phyloP scores from a whole-genome alignment of 2,329 filamentous ascomycete genomes.

The Immersiporthe knoxdaviesiana region DNA sequence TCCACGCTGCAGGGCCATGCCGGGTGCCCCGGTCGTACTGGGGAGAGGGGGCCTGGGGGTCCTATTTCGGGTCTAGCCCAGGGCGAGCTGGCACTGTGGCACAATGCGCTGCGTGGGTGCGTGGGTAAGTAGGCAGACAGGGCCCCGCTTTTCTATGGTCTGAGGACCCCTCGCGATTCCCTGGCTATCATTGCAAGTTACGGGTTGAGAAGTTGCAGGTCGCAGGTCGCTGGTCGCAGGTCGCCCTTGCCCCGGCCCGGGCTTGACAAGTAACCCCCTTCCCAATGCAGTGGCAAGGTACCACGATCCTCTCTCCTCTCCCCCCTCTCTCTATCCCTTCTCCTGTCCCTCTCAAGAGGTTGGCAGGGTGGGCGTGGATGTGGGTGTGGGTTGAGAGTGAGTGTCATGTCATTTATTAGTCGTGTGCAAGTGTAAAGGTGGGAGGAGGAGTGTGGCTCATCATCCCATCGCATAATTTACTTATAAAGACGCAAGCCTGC shows the following conservation, averaged over 20 bases:
- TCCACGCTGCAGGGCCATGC: not conserved
- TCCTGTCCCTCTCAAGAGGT: not conserved
- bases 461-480: slow-evolving; percentile 24
- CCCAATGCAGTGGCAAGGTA: not conserved
- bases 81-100: slow-evolving; percentile 14
- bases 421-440: not conserved
- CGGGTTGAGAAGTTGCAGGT: slow-evolving; percentile 12
- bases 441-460: slow-evolving; percentile 12
- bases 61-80: slow-evolving; percentile 14
- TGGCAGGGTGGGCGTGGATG: not conserved
- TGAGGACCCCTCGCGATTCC: slow-evolving; percentile 22
- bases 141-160: slow-evolving; percentile 23
- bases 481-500: slow-evolving; percentile 26
- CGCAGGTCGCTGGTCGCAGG: slow-evolving; percentile 17
- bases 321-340: too few species aligned
- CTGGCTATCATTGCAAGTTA: slow-evolving; percentile 24
- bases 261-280: slow-evolving; percentile 11
- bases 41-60: too few species aligned
- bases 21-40: not conserved
- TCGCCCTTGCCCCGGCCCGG: slow-evolving; percentile 23
- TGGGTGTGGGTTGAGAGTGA: too few species aligned
- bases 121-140: not conserved
- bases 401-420: not conserved
- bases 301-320: slow-evolving; percentile 18
- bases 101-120: slow-evolving; percentile 9